Evolutionary conservation across 805 yeast species (phyloP).

Genomic region (Suhomyces emberorum): DNA sequence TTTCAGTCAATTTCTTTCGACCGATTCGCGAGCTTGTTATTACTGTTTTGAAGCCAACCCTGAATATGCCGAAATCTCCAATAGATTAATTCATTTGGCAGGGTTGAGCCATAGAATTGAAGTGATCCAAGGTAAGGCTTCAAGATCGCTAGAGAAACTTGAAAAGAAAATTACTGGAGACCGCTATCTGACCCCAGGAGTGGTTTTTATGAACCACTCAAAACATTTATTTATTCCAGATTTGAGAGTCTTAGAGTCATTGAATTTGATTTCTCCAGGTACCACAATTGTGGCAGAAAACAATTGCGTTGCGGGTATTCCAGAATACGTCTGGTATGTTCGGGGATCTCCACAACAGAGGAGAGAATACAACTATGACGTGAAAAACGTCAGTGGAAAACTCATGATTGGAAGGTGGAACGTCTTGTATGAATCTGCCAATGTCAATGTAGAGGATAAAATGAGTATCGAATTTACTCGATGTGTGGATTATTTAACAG

Average conservation of each 20-base stretch:
- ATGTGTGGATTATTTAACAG: slow-evolving; percentile 28
- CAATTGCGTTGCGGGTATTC: slow-evolving; percentile 32
- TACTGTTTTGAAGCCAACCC: slow-evolving; percentile 31
- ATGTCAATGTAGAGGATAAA: slow-evolving; percentile 9
- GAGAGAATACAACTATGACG: slow-evolving; percentile 23
- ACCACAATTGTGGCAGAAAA: slow-evolving; percentile 40
- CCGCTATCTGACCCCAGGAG: slow-evolving; percentile 24
- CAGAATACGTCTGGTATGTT: slow-evolving; percentile 39
- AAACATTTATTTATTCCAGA: slow-evolving; percentile 40
- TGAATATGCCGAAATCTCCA: slow-evolving; percentile 30
- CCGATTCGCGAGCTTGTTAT: slow-evolving; percentile 24
- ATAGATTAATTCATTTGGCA: slow-evolving; percentile 28
- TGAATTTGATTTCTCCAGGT: slow-evolving; percentile 38
- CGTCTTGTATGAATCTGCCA: slow-evolving; percentile 33
- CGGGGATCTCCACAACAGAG: slow-evolving; percentile 35
- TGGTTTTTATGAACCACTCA: slow-evolving; percentile 41
- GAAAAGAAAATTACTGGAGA: slow-evolving; percentile 13
- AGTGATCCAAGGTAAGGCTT: slow-evolving; percentile 32
- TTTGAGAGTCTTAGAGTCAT: slow-evolving; percentile 38
- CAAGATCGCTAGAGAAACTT: slow-evolving; percentile 24
- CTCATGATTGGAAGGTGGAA: slow-evolving; percentile 39
- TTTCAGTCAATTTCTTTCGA: slow-evolving; percentile 25
- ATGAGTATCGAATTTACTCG: slow-evolving; percentile 16
- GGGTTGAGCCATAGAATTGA: slow-evolving; percentile 30
- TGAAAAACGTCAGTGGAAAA: slow-evolving; percentile 25